Base-by-base conservation (phyloP, 805 yeast species). In the Yamadazyma takamatsuzukensis region DNA sequence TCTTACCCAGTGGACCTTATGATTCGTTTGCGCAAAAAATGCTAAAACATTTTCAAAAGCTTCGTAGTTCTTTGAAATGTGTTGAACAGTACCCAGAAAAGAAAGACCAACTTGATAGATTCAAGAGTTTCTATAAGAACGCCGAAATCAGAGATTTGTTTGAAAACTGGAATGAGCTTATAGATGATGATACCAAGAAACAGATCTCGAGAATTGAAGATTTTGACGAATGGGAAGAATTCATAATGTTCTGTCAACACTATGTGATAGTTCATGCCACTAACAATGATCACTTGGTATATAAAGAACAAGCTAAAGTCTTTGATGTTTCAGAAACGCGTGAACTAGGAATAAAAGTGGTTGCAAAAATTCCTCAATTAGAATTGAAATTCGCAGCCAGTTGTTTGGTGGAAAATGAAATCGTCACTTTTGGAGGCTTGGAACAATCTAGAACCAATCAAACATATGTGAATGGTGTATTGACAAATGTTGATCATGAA, bases 211-310 rank as follows among this genome's bases (percentile, higher is more conserved):
- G 48, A 1, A 64, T 82, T 14, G 94, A 84, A 50, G 73, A 74
- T 3, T 85, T 84, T 54, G 95, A 85, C 53, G 95, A 85, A 56
- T 74, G 84, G 76, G 95, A 84, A 56, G 95, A 84, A 54, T 83
- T 84, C 41, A 69, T 78, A 18, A 49, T 81, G 10, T 84, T 82
- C 48, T 75, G 85, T 36, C 90, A 83, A 46, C 93, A 84, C 51
- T 85, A 84, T 48, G 62, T 78, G 22, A 64, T 81, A 24, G 62
- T 80, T 2, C 88, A 81, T 54, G 86, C 86, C 9, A 68, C 79
- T 0, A 76, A 72, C 43, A 44, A 45, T 11, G 27, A 30, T 6
- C 44, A 45, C 21, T 27, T 46, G 28, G 40, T 49, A 17, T 43
- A 43, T 27, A 21, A 26, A 21, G 16, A n/a, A 4, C 25, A 25